Evolutionary conservation across 225 moss, liverwort and hornwort species (phyloP).

Genomic region (Sphagnum contortum): DNA sequence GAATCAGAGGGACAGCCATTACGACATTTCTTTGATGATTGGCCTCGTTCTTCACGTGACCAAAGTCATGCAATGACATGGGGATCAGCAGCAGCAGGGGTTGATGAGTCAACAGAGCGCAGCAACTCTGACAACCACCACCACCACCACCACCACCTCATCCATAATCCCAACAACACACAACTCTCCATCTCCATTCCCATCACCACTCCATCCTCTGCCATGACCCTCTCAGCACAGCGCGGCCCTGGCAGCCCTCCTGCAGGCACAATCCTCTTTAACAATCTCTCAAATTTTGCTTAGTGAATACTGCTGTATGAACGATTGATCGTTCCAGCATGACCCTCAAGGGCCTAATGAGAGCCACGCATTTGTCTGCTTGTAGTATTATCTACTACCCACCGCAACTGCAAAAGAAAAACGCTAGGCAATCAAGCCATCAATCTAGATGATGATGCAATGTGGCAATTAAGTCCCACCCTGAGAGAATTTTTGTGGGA

Average conservation of each 20-base stretch:
- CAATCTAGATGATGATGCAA: too few species aligned
- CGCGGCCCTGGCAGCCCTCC: conserved; percentile 93
- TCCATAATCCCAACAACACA: conserved; percentile 27
- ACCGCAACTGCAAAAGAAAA: too few species aligned
- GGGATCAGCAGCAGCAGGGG: conserved; percentile 49
- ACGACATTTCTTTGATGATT: conserved; percentile 95
- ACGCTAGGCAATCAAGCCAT: too few species aligned
- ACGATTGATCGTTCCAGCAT: too few species aligned
- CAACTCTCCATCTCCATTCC: conserved; percentile 99
- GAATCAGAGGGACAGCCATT: conserved; percentile 93
- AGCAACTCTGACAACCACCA: conserved; percentile 40
- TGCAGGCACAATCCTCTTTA: conserved; percentile 99
- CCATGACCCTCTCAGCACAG: conserved; percentile 62
- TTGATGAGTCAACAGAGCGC: conserved; percentile 68
- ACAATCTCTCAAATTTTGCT: conserved; percentile 34
- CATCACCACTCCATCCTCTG: conserved; percentile 55
- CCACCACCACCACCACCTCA: conserved; percentile 8
- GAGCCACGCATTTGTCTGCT: too few species aligned
- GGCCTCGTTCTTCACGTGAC: conserved; percentile 84
- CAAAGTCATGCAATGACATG: conserved; percentile 61
- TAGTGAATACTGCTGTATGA: too few species aligned
- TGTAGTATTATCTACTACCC: too few species aligned
- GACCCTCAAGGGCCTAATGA: too few species aligned
- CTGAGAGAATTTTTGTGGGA: too few species aligned
- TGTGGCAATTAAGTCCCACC: too few species aligned